A percentile compares a stretch with the other conserved stretches of the same genome.
Evolutionary conservation across 2,329 filamentous ascomycete species (phyloP).

Genomic region (Seiridium unicorne): DNA sequence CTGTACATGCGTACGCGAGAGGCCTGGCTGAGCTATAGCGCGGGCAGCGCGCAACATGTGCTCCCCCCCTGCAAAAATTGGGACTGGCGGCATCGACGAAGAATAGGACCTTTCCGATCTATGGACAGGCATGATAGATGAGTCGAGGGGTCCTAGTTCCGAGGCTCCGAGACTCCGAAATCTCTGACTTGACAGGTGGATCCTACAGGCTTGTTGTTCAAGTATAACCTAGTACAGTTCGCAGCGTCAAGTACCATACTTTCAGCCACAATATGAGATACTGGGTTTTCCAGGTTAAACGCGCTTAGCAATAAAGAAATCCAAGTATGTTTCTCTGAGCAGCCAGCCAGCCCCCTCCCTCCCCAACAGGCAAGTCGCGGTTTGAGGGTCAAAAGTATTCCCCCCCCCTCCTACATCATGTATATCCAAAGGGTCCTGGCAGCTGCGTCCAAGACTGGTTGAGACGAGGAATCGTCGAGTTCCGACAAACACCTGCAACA

Average conservation of each 20-base stretch:
- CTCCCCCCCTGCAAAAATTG: background rate
- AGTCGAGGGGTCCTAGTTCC: background rate
- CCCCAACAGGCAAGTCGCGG: background rate
- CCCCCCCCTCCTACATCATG: background rate
- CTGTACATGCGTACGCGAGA: background rate
- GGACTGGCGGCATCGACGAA: too few relatives aligned
- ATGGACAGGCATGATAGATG: background rate
- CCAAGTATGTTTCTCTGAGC: background rate
- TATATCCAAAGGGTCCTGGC: background rate
- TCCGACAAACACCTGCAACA: background rate
- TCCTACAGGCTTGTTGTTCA: background rate
- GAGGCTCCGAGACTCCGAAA: background rate
- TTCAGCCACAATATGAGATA: background rate
- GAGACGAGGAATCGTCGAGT: background rate
- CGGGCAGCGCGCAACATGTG: background rate
- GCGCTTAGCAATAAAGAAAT: constrained; percentile 3
- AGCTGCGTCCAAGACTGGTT: background rate
- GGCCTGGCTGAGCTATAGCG: background rate
- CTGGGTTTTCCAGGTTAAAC: background rate
- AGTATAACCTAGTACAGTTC: background rate
- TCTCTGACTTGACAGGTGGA: constrained; percentile 2
- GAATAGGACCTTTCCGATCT: too few relatives aligned
- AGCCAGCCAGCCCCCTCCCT: too few relatives aligned
- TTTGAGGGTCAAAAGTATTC: background rate
- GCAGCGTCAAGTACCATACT: constrained; percentile 1